phyloP scores from a whole-genome alignment of 805 yeast genomes.

The Candida cerambycidarum region DNA sequence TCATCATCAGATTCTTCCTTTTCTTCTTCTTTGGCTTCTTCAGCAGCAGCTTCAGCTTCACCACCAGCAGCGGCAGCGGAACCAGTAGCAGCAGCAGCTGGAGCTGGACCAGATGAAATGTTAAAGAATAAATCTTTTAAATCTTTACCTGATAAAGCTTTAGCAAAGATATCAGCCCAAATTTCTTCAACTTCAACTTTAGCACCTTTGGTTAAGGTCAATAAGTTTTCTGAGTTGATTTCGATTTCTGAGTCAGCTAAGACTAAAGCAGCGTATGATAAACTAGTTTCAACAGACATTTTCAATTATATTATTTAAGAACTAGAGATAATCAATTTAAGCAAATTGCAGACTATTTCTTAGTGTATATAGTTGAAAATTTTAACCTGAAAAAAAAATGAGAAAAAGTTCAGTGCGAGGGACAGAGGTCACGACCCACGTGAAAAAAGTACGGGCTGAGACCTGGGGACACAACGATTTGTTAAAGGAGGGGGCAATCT shows the following conservation, averaged over 20 bases:
- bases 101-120: conserved; percentile 47
- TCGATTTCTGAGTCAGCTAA: conserved; percentile 49
- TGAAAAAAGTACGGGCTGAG: background rate
- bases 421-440: conserved; percentile 1
- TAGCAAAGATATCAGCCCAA: conserved; percentile 50
- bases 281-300: conserved; percentile 50
- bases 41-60: conserved; percentile 36
- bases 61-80: conserved; percentile 36
- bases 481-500: too few relatives aligned
- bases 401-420: background rate
- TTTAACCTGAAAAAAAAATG: conserved; percentile 2
- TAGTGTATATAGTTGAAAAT: conserved; percentile 23
- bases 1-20: conserved; percentile 37
- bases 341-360: conserved; percentile 49
- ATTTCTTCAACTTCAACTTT: conserved; percentile 45
- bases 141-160: conserved; percentile 48
- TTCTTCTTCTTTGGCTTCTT: conserved; percentile 32
- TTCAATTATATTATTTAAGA: conserved; percentile 16
- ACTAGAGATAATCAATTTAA: conserved; percentile 52
- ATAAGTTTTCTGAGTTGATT: conserved; percentile 46
- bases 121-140: conserved; percentile 51
- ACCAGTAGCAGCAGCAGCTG: conserved; percentile 36
- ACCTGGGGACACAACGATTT: too few relatives aligned
- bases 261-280: conserved; percentile 52
- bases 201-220: conserved; percentile 40